These are phyloP conservation scores for Ogataea allantospora DNA, from an alignment of 805 yeast genomes.

Conservation along the genomic window DNA sequence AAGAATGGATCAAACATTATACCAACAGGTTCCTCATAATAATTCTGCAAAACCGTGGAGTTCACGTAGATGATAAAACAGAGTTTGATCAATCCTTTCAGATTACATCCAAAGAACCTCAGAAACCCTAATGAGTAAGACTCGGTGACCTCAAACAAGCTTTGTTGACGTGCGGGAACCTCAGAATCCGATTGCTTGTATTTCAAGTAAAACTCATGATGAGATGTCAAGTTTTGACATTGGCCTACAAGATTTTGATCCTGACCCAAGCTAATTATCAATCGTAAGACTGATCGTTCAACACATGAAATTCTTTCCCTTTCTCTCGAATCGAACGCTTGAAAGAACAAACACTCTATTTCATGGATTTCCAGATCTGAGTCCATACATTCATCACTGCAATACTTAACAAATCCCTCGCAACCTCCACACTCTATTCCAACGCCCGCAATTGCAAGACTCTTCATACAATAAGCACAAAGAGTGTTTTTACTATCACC, in stretches of 20 bases:
- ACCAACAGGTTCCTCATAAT: constrained; percentile 32
- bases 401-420: constrained; percentile 17
- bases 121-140: constrained; percentile 15
- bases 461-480: constrained; percentile 19
- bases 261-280: constrained; percentile 7
- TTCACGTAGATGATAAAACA: constrained; percentile 31
- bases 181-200: constrained; percentile 2
- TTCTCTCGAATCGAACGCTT: background rate
- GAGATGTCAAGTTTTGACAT: constrained; percentile 24
- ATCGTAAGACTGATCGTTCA: constrained; percentile 14
- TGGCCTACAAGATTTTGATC: constrained; percentile 9
- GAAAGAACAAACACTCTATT: constrained; percentile 17
- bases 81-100: constrained; percentile 18
- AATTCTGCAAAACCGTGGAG: constrained; percentile 29
- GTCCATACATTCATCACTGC: constrained; percentile 16
- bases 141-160: constrained; percentile 17
- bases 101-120: constrained; percentile 14
- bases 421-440: constrained; percentile 9
- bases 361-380: constrained; percentile 14
- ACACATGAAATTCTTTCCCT: constrained; percentile 12
- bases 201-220: constrained; percentile 16
- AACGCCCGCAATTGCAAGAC: constrained; percentile 1
- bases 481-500: constrained; percentile 9
- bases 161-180: constrained; percentile 8
- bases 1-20: constrained; percentile 37